phyloP scores from a whole-genome alignment of 1,284 basidiomycete species.

The Hypsizygus ulmarius region DNA sequence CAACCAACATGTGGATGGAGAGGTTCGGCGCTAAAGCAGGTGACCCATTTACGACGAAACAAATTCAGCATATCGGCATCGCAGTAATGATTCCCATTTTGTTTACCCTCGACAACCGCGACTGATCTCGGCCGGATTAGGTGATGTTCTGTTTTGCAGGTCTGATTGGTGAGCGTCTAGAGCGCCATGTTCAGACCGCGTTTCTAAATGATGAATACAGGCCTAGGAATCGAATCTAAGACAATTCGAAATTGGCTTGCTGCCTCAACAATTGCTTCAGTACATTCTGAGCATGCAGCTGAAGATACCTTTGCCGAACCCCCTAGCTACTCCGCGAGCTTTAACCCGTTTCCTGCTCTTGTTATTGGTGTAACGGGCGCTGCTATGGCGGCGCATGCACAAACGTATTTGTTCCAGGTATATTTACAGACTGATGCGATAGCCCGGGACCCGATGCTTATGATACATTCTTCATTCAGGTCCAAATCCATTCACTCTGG shows the following conservation, averaged over 20 bases:
- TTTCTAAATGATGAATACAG: constrained; percentile 8
- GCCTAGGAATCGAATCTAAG: constrained; percentile 84
- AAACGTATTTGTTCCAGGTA: constrained; percentile 85
- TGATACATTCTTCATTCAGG: constrained; percentile 35
- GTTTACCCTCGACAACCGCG: not conserved
- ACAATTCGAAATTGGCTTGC: constrained; percentile 69
- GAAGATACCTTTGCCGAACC: constrained; percentile 58
- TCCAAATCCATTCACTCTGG: constrained; percentile 91
- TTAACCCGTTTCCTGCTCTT: constrained; percentile 94
- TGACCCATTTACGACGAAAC: constrained; percentile 87
- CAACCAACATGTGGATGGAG: constrained; percentile 97
- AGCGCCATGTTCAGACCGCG: not conserved
- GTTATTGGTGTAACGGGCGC: constrained; percentile 92
- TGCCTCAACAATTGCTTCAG: constrained; percentile 48
- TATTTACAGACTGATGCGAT: constrained; percentile 13
- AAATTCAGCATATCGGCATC: constrained; percentile 94
- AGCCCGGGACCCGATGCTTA: not conserved
- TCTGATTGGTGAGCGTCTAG: constrained; percentile 53
- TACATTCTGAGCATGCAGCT: constrained; percentile 33
- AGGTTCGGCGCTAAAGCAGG: constrained; percentile 81
- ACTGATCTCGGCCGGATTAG: constrained; percentile 22
- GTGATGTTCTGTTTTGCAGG: constrained; percentile 97
- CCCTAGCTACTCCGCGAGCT: constrained; percentile 73
- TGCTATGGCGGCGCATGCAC: constrained; percentile 94
- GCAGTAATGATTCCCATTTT: constrained; percentile 51